phyloP scores from a whole-genome alignment of 495 filamentous ascomycete genomes.

The Penicillium riverlandense region DNA sequence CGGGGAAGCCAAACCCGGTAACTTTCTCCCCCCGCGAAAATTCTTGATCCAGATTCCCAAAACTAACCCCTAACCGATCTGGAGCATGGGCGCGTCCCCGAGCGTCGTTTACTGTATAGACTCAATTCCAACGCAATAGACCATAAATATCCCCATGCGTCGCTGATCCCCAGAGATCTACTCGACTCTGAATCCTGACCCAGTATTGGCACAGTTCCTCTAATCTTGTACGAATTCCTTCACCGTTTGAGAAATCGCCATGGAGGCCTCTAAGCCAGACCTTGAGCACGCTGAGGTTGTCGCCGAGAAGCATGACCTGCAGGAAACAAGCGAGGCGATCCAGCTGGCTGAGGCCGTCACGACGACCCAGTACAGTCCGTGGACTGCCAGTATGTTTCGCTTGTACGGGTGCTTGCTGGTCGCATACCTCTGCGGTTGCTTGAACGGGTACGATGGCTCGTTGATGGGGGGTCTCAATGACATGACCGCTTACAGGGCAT shows the following conservation, averaged over 20 bases:
- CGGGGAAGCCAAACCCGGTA: too few relatives aligned
- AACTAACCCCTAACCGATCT: not conserved
- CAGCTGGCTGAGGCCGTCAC: slow-evolving; percentile 3
- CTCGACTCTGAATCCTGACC: not conserved
- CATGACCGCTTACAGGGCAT: slow-evolving; percentile 28
- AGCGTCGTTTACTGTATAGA: too few relatives aligned
- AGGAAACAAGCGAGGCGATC: slow-evolving; percentile 3
- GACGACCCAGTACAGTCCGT: slow-evolving; percentile 12
- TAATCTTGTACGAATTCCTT: too few relatives aligned
- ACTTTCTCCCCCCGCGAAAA: slow-evolving; percentile 1
- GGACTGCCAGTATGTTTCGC: slow-evolving; percentile 12
- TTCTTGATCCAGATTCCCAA: not conserved
- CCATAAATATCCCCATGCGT: slow-evolving; percentile 4
- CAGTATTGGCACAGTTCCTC: not conserved
- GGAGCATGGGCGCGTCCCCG: not conserved
- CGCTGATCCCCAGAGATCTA: not conserved
- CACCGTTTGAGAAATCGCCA: too few relatives aligned
- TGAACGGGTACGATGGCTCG: slow-evolving; percentile 46
- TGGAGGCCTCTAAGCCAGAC: not conserved
- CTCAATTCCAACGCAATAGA: not conserved
- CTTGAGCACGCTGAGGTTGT: slow-evolving; percentile 2
- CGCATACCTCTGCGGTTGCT: slow-evolving; percentile 13
- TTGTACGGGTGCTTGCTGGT: slow-evolving; percentile 12
- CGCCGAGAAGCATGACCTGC: not conserved
- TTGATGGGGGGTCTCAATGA: slow-evolving; percentile 37